These are phyloP conservation scores for Pythium brassicae DNA, from an alignment of 352 stramenopile genomes.

Conservation along the genomic window DNA sequence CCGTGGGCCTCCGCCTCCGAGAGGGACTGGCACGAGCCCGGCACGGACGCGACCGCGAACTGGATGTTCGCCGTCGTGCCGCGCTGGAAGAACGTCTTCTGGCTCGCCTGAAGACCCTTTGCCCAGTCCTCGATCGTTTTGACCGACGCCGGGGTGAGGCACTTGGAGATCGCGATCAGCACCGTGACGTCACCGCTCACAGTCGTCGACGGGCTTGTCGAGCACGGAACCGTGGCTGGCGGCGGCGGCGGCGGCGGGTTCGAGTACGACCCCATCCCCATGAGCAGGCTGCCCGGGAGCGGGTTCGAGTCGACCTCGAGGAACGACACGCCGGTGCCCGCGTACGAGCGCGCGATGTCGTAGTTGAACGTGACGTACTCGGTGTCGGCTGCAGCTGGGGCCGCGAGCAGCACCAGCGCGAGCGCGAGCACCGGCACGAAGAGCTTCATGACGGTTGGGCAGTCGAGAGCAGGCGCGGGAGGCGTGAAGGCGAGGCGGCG, in stretches of 20 bases:
- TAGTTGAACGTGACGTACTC: conserved; percentile 12
- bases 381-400: neutral
- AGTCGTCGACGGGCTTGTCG: neutral
- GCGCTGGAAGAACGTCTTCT: conserved; percentile 9
- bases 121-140: conserved; percentile 39
- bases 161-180: conserved; percentile 59
- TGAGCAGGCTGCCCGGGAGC: conserved; percentile 3
- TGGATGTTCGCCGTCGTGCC: neutral
- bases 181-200: conserved; percentile 19
- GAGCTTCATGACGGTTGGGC: neutral
- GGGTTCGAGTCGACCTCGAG: conserved; percentile 2
- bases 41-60: conserved; percentile 11
- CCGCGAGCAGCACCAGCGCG: neutral
- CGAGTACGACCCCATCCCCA: neutral
- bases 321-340: conserved; percentile 8
- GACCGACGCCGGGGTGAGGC: conserved; percentile 29
- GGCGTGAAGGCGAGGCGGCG: neutral
- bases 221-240: neutral
- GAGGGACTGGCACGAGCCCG: conserved; percentile 31
- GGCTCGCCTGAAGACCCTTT: neutral
- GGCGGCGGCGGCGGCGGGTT: neutral
- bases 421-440: neutral
- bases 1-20: conserved; percentile 26
- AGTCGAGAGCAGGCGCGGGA: neutral
- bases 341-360: conserved; percentile 9